Conservation (phyloP, 768 basidiomycete genomes). For the Termitomyces sp. region DNA sequence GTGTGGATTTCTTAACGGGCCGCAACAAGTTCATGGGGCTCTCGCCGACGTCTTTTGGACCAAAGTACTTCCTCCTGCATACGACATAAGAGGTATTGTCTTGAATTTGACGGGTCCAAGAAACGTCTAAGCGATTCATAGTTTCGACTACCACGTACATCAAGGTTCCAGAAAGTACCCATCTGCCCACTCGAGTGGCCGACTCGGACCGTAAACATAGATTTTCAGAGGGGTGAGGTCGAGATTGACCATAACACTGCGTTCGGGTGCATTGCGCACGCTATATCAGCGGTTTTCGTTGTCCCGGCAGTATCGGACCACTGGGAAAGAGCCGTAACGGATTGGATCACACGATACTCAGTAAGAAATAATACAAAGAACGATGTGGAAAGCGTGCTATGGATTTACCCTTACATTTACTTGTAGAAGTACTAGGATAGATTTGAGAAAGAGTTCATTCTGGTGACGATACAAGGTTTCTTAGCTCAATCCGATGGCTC, state of each 20-base stretch:
- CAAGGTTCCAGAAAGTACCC: background rate
- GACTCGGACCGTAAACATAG: no score
- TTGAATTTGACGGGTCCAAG: no score
- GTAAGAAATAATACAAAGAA: background rate
- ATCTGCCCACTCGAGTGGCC: background rate
- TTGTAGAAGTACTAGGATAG: background rate
- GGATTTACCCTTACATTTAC: background rate
- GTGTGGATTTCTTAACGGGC: conserved; percentile 58
- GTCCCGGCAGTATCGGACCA: background rate
- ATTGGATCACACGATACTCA: background rate
- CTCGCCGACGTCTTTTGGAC: conserved; percentile 27
- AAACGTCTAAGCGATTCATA: background rate
- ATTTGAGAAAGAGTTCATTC: background rate
- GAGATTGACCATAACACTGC: background rate
- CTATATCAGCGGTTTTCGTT: background rate
- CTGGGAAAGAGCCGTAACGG: background rate
- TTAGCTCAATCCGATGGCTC: no score
- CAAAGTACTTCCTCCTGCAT: conserved; percentile 31
- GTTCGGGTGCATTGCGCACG: background rate
- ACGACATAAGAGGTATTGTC: background rate
- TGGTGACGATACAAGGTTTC: no score
- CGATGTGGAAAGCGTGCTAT: background rate
- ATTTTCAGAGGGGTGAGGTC: background rate
- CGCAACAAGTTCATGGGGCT: conserved; percentile 46
- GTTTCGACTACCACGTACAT: no score